These are phyloP conservation scores for Chloranthus sessilifolius DNA, from an alignment of 164 flowering plant genomes.

Conservation along the genomic window DNA sequence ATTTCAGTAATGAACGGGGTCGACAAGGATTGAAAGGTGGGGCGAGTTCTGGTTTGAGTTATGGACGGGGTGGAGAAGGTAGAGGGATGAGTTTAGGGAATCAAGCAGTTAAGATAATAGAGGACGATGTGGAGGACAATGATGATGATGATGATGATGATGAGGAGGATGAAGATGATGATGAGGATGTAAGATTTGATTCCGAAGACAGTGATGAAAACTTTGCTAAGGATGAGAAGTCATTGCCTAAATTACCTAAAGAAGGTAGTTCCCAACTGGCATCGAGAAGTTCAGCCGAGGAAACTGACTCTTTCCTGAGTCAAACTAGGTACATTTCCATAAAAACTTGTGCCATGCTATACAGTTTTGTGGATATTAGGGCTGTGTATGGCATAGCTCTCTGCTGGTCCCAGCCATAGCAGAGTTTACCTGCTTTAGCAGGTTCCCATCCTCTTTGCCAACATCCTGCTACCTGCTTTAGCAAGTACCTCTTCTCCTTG, in stretches of 20 bases:
- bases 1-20: not conserved
- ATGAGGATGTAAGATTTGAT: no score
- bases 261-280: slow-evolving; percentile 7
- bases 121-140: not conserved
- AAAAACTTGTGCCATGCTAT: no score
- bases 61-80: not conserved
- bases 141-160: not conserved
- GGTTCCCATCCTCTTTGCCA: no score
- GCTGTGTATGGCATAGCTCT: no score
- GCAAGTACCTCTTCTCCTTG: no score
- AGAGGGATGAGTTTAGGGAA: not conserved
- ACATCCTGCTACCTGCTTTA: no score
- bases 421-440: no score
- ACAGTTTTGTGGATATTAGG: no score
- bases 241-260: slow-evolving; percentile 18
- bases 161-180: not conserved
- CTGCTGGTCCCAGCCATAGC: no score
- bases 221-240: not conserved
- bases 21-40: no score
- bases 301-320: slow-evolving; percentile 59
- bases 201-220: not conserved
- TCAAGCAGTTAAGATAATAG: not conserved
- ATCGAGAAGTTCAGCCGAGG: slow-evolving; percentile 25
- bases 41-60: not conserved
- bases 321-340: slow-evolving; percentile 80